Percentiles rank a stretch among this genome's conserved stretches.
These are phyloP conservation scores for Phytopythium mirpurense DNA, from an alignment of 352 stramenopile species.

Conservation along the genomic window DNA sequence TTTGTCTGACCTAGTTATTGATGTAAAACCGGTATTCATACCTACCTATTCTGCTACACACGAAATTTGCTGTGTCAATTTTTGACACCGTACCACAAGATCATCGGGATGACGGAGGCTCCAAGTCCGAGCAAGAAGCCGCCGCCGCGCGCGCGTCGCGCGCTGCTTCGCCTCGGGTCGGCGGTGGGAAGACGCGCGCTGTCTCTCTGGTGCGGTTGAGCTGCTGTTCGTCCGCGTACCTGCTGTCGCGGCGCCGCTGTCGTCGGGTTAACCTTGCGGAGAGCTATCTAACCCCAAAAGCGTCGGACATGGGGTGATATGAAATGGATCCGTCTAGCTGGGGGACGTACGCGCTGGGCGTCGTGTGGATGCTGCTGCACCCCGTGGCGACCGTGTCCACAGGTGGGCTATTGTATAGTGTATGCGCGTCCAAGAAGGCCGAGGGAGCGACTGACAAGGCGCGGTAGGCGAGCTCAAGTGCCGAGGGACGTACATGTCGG, in stretches of 20 bases:
- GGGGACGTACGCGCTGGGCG: slow-evolving; percentile 53
- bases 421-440: not conserved
- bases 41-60: too few species aligned
- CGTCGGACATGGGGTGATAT: too few species aligned
- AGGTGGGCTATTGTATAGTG: slow-evolving; percentile 18
- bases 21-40: too few species aligned
- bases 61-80: too few species aligned
- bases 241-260: too few species aligned
- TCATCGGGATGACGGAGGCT: not conserved
- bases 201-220: slow-evolving; percentile 29
- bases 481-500: slow-evolving; percentile 83
- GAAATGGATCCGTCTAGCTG: slow-evolving; percentile 36
- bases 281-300: too few species aligned
- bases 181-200: slow-evolving; percentile 21
- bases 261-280: too few species aligned
- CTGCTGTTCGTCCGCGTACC: not conserved
- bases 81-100: too few species aligned
- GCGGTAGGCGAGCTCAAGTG: slow-evolving; percentile 66
- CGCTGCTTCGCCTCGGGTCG: slow-evolving; percentile 21
- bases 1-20: too few species aligned
- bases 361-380: slow-evolving; percentile 79
- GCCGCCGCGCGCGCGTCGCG: slow-evolving; percentile 16
- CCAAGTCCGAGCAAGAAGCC: slow-evolving; percentile 11
- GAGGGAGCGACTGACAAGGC: not conserved
- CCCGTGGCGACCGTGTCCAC: slow-evolving; percentile 74